Conservation (phyloP, 2,329 filamentous ascomycete genomes). For the Epichloe scottii region DNA sequence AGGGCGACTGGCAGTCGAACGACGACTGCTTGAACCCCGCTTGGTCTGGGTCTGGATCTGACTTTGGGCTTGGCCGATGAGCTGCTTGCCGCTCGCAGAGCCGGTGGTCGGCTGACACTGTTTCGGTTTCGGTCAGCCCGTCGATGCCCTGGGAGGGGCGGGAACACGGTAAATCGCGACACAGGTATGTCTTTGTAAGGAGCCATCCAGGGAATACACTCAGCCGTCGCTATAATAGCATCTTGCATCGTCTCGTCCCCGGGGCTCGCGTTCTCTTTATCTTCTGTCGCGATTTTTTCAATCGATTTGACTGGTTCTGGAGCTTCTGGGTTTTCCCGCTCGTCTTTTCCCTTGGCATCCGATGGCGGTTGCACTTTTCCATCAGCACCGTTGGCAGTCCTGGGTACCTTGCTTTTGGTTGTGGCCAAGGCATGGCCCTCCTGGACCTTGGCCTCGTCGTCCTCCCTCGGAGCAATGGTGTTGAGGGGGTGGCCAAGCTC, state of each 20-base stretch:
- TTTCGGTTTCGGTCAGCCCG: slow-evolving; percentile 33
- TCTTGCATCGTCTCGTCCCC: slow-evolving; percentile 17
- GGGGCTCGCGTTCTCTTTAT: slow-evolving; percentile 20
- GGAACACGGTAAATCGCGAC: slow-evolving; percentile 67
- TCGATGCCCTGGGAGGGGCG: slow-evolving; percentile 42
- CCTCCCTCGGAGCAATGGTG: slow-evolving; percentile 77
- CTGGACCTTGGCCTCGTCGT: slow-evolving; percentile 40
- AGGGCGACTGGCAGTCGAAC: slow-evolving; percentile 24
- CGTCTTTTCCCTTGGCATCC: neutral
- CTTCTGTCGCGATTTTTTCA: slow-evolving; percentile 16
- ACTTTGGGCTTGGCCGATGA: slow-evolving; percentile 27
- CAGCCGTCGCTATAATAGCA: slow-evolving; percentile 9
- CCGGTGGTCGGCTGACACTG: slow-evolving; percentile 25
- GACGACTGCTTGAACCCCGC: slow-evolving; percentile 16
- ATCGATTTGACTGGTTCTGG: slow-evolving; percentile 18
- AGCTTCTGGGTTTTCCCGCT: slow-evolving; percentile 7
- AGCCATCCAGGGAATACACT: slow-evolving; percentile 29
- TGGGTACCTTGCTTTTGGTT: neutral
- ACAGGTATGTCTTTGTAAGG: slow-evolving; percentile 49
- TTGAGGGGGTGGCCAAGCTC: slow-evolving; percentile 72
- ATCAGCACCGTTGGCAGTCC: slow-evolving; percentile 6
- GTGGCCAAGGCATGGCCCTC: slow-evolving; percentile 13
- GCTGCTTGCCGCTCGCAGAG: slow-evolving; percentile 23
- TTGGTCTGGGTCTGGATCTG: slow-evolving; percentile 27
- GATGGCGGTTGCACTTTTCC: slow-evolving; percentile 5